Base-by-base conservation (phyloP, 306 rosid species). In the Trifolium dubium region DNA sequence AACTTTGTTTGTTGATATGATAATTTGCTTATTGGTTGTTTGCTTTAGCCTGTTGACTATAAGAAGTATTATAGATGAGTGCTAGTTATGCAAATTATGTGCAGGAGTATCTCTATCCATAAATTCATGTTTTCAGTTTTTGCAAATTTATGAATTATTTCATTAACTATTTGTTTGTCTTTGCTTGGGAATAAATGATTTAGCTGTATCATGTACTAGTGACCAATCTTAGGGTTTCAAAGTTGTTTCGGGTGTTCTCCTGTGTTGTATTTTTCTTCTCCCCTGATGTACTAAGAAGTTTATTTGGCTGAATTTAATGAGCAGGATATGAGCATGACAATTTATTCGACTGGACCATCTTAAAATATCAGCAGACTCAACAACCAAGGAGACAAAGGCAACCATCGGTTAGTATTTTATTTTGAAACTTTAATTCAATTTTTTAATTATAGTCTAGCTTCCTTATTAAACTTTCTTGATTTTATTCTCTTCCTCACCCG, bases 281-380 rank as follows among this genome's bases (percentile, higher is more conserved):
- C 54, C 13, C 61, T 43, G 34, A 35, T 31, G 29, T 46, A 30
- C 35, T 29, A 64, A 65, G 43, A 28, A 71, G 18, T 68, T 78
- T 65, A 29, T 73, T 79, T 80, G 64, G 79, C 85, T 71, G 59
- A 46, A 47, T 53, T 51, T 60, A 32, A 69, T 83, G 81, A 32
- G 66, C 95, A 91, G 97, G 92, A 80, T 89, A 76, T 73, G 86
- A 86, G 17, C 74, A 66, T 59, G 97, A 91, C 72, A 56, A 68
- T 74, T 77, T 87, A 71, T 91, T 75, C 69, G 97, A 91, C 89
- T 91, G 97, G 97, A 89, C 97, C 79, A 76, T 91, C 80, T 82
- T 87, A 68, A 91, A 89, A 81, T 74, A 84, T 58, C 91, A 87
- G 77, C 95, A 89, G 75, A 28, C 68, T 0, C 84, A 81, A 65